Evolutionary conservation across 2,329 filamentous ascomycete species (phyloP).

Genomic region (Mycosphaerella arachidis): DNA sequence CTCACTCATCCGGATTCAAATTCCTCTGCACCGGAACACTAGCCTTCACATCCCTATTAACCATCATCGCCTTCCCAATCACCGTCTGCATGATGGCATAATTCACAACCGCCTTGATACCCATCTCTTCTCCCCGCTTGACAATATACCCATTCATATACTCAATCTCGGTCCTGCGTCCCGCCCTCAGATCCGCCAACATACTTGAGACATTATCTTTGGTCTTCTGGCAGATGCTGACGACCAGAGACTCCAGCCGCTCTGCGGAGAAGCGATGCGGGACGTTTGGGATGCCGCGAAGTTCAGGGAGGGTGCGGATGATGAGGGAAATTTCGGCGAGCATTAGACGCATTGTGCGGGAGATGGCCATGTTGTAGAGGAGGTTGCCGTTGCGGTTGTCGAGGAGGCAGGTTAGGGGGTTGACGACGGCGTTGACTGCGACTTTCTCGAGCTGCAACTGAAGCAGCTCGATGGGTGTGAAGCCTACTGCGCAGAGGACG

Average conservation of each 20-base stretch:
- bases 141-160: constrained; percentile 89
- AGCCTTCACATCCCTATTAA: constrained; percentile 37
- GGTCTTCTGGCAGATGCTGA: constrained; percentile 52
- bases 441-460: constrained; percentile 74
- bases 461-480: constrained; percentile 59
- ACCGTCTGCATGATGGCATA: constrained; percentile 69
- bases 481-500: constrained; percentile 56
- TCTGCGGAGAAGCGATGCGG: constrained; percentile 55
- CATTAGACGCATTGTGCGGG: constrained; percentile 64
- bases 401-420: constrained; percentile 74
- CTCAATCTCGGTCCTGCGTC: constrained; percentile 67
- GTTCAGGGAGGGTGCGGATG: constrained; percentile 69
- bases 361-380: constrained; percentile 61
- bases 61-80: constrained; percentile 59
- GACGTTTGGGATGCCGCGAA: constrained; percentile 57
- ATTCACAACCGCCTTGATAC: constrained; percentile 68
- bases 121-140: constrained; percentile 64
- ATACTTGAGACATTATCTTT: constrained; percentile 61
- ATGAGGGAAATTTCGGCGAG: constrained; percentile 71
- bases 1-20: constrained; percentile 3
- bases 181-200: constrained; percentile 59
- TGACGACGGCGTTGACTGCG: constrained; percentile 69
- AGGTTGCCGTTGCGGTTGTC: constrained; percentile 71
- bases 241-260: constrained; percentile 58
- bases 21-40: constrained; percentile 34